Percentiles rank a stretch among this genome's conserved stretches.
Evolutionary conservation across 176 grass and related monocot species (phyloP).

Genomic region (Typha latifolia): DNA sequence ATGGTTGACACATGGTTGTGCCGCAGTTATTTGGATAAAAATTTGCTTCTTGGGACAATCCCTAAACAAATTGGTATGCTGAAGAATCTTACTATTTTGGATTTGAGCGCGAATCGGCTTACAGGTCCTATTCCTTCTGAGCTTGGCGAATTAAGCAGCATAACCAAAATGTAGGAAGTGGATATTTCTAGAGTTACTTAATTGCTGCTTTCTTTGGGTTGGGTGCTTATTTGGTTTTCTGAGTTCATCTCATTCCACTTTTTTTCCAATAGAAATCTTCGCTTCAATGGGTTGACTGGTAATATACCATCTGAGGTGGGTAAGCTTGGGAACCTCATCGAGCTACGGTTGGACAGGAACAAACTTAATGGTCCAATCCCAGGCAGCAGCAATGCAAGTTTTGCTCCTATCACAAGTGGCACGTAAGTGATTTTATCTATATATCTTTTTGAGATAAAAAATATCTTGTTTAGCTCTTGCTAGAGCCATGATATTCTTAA

Average conservation of each 20-base stretch:
- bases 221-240: not conserved
- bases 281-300: conserved; percentile 76
- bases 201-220: not conserved
- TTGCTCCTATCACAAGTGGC: conserved; percentile 41
- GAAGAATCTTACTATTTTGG: conserved; percentile 58
- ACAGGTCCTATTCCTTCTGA: conserved; percentile 68
- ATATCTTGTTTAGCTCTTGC: too few relatives aligned
- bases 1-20: not conserved
- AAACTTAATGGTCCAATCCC: conserved; percentile 74
- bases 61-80: conserved; percentile 55
- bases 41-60: conserved; percentile 74
- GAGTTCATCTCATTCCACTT: not conserved
- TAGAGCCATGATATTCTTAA: too few relatives aligned
- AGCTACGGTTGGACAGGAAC: conserved; percentile 80
- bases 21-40: conserved; percentile 72
- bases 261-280: conserved; percentile 44
- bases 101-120: conserved; percentile 74
- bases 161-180: conserved; percentile 58
- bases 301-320: conserved; percentile 62
- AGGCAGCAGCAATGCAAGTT: conserved; percentile 28
- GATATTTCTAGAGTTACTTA: not conserved
- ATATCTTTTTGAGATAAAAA: too few relatives aligned
- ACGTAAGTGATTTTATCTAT: conserved; percentile 24
- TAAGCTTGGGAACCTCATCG: conserved; percentile 63
- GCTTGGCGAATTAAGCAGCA: conserved; percentile 41